Percentiles rank a stretch among this genome's conserved stretches.
Evolutionary conservation across 1,139 yeast genomes (phyloP).

Genomic region (Pichia sp.): DNA sequence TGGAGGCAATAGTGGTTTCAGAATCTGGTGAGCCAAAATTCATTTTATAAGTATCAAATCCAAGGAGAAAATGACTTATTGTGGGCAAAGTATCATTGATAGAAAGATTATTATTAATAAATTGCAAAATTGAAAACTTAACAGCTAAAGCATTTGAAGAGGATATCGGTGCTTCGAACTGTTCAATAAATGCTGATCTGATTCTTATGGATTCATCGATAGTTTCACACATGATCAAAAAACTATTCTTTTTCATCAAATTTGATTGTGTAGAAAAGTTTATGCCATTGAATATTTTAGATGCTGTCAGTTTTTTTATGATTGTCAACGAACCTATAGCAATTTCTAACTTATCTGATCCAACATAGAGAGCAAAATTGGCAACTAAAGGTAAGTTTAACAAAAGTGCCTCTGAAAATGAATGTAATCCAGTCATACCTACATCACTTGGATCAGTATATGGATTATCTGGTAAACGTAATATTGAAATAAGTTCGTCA

Average conservation of each 20-base stretch:
- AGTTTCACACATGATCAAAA: slow-evolving; percentile 68
- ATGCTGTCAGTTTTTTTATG: slow-evolving; percentile 36
- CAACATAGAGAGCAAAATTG: slow-evolving; percentile 65
- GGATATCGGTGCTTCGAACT: slow-evolving; percentile 46
- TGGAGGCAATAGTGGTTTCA: slow-evolving; percentile 44
- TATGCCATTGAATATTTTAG: slow-evolving; percentile 42
- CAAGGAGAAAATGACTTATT: slow-evolving; percentile 70
- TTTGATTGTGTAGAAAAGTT: slow-evolving; percentile 28
- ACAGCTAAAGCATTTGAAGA: slow-evolving; percentile 36
- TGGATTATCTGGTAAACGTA: slow-evolving; percentile 31
- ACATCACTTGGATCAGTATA: slow-evolving; percentile 45
- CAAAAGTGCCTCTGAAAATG: slow-evolving; percentile 66
- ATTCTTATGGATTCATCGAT: slow-evolving; percentile 69
- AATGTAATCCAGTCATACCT: slow-evolving; percentile 49
- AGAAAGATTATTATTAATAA: slow-evolving; percentile 46
- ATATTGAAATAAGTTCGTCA: slow-evolving; percentile 43
- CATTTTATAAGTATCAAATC: slow-evolving; percentile 42
- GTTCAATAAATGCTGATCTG: slow-evolving; percentile 66
- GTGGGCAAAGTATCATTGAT: slow-evolving; percentile 37
- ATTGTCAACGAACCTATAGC: slow-evolving; percentile 51
- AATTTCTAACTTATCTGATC: slow-evolving; percentile 44
- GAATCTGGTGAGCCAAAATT: slow-evolving; percentile 18
- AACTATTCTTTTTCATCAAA: slow-evolving; percentile 49
- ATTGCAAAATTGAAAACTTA: slow-evolving; percentile 56
- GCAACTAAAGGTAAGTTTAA: slow-evolving; percentile 65